Base-by-base conservation (phyloP, 805 yeast genomes). In the Metschnikowia drakensbergensis region DNA sequence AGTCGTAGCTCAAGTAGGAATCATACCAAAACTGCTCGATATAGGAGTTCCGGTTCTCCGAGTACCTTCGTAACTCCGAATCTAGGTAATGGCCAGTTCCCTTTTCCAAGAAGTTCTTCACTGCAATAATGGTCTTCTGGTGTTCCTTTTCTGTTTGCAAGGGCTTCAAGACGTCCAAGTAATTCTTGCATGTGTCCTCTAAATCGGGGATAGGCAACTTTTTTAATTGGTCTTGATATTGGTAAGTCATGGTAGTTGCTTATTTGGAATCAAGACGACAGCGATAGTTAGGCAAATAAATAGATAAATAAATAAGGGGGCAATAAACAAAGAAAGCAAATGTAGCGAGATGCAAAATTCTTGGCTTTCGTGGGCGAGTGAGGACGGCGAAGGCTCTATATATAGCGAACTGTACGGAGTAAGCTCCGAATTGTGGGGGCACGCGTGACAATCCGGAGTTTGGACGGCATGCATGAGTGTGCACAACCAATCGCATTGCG, bases 1-100 rank as follows among this genome's bases (percentile, higher is more conserved):
- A 83, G 65, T 90, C 97, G 64, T 86, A 88, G 64, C 84, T 84
- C 55, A 90, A 74, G 65, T 90, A 90, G 1, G 96, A 82, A 63
- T 90, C 97, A 66, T 81, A 90, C 97, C 97, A 90, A 65, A 90
- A 90, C 65, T 90, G 96, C 67, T 90, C 97, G 54, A 90, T 90
- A 64, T 86, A 90, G 2, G 95, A 84, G 43, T 86, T 82, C 53
- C 88, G 71, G 11, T 83, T 69, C 44, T 78, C 74, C 5, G 85
- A 68, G 60, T 85, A 88, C 43, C 76, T 76, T 13, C 83, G 71
- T 45, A 90, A 74, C 56, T 81, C 82, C 27, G 75, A 68, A 61
- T 90, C 95, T 80, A 76, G 47, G 71, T 72, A 46, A 80, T 81
- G 22, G 75, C 89, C 64, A 1, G 66, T 57, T 67, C 75, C 60